phyloP scores from a whole-genome alignment of 306 rosid genomes.

The Medicago arabica region DNA sequence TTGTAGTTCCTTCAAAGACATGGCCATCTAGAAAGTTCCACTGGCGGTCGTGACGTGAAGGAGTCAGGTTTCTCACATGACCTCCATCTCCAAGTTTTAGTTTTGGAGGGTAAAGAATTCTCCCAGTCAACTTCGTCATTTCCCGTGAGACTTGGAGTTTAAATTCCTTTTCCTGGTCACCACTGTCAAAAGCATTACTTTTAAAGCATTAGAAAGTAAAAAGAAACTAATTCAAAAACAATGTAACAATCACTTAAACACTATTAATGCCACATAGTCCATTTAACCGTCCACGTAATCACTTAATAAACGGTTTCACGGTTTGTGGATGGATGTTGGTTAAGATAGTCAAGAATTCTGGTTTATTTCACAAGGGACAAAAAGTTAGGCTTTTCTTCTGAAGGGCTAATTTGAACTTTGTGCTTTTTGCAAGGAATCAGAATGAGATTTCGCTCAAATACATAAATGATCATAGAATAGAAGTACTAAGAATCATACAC shows the following conservation, averaged over 20 bases:
- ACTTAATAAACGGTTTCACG: neutral
- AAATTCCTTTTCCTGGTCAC: constrained; percentile 83
- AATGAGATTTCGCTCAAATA: neutral
- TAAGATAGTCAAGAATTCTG: neutral
- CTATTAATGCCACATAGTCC: neutral
- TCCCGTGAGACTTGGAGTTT: constrained; percentile 80
- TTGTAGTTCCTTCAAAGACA: constrained; percentile 84
- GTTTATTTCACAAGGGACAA: neutral
- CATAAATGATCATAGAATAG: constrained; percentile 24
- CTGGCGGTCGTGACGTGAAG: constrained; percentile 87
- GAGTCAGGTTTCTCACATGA: constrained; percentile 71
- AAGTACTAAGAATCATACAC: constrained; percentile 31
- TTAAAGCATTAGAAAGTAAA: constrained; percentile 29
- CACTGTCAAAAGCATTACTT: constrained; percentile 59
- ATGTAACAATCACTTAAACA: neutral
- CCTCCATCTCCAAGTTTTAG: constrained; percentile 96
- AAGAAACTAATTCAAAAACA: constrained; percentile 26
- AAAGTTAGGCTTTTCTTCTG: neutral
- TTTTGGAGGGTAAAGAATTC: constrained; percentile 95
- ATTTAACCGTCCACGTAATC: neutral
- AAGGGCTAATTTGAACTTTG: neutral
- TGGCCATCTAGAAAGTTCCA: constrained; percentile 94
- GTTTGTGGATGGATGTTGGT: neutral
- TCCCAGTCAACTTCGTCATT: constrained; percentile 83
- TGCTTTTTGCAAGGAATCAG: neutral